Evolutionary conservation across 2,329 filamentous ascomycete genomes (phyloP), one percentile per base, ranked within the genome.

Genomic region (Epichloe scottii): DNA sequence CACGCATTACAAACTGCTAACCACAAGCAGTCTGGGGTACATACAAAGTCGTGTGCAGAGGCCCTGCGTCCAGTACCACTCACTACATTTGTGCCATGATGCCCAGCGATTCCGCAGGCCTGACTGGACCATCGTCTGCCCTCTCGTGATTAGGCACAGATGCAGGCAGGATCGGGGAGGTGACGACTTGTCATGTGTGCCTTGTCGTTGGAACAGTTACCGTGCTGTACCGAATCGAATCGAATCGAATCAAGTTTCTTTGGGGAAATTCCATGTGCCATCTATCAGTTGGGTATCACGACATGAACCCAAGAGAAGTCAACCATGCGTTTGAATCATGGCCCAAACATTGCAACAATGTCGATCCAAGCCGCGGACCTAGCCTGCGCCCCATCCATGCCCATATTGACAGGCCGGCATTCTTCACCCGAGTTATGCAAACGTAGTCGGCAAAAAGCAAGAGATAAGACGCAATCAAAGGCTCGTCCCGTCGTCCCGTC

Each of bases 101-200:
- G 30, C 40, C 46, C 37, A 47, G 44, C 45, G 4, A 35, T 30
- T 15, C 21, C 42, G 35, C 43, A 30, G 7, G 49, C 35, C 33
- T 42, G 17, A 50, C 40, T 50, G 40, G 41, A 50, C 41, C 40
- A 49, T 44, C 40, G 21, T 40, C 37, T 23, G 42, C 48, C 38
- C 45, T 38, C 45, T 39, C 45, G 46, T 46, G 35, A 52, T 52
- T 52, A 49, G 50, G 50, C 46, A 49, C 50, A 30, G 50, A 41
- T 46, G 50, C 46, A 52, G 50, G 40, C 23, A 26, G 39, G 37
- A 42, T 26, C 14, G 19, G 23, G 3, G 15, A 26, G 35, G 40
- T 26, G 46, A 39, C 23, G 35, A 35, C 34, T 46, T 37, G 30
- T n/a, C 35, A 38, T 37, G 35, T 37, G 12, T 15, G 35, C 35